Percentiles rank a stretch among this genome's conserved stretches.
These are phyloP conservation scores for Globisporangium cylindrosporum DNA, from an alignment of 352 stramenopile species.

Conservation along the genomic window DNA sequence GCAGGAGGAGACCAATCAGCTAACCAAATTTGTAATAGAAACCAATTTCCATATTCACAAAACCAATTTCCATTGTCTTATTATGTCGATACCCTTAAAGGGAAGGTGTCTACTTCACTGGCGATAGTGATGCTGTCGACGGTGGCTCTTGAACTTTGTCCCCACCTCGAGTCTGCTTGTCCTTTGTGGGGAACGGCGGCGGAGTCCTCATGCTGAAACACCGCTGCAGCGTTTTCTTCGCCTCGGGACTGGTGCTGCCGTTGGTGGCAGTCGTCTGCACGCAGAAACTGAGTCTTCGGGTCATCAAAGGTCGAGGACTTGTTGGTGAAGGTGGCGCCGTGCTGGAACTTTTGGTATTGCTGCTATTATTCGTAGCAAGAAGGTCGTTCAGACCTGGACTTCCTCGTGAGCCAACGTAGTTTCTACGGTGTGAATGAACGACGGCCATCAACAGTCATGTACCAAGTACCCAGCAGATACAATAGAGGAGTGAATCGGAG, in stretches of 20 bases:
- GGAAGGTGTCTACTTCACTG: not conserved
- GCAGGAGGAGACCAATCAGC: conserved; percentile 9
- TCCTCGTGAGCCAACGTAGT: conserved; percentile 55
- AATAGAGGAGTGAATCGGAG: not conserved
- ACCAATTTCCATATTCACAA: conserved; percentile 3
- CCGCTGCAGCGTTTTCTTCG: conserved; percentile 34
- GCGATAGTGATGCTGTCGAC: not conserved
- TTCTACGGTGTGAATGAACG: conserved; percentile 20
- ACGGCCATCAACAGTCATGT: not conserved
- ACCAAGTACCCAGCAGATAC: not conserved
- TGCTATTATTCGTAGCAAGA: not conserved
- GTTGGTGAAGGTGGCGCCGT: conserved; percentile 15
- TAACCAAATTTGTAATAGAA: conserved; percentile 11
- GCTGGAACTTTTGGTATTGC: not conserved
- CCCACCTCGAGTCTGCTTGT: conserved; percentile 8
- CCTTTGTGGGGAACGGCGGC: conserved; percentile 7
- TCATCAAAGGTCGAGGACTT: conserved; percentile 20
- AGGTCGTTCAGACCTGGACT: not conserved
- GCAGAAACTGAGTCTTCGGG: conserved; percentile 43
- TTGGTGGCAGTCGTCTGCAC: conserved; percentile 21
- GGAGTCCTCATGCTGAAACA: conserved; percentile 35
- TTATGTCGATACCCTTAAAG: no score
- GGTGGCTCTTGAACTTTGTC: not conserved
- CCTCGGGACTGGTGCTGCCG: conserved; percentile 11
- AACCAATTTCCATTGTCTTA: not conserved